Percentiles rank a stretch among this genome's conserved stretches.
Evolutionary conservation across 352 stramenopile genomes (phyloP).

Genomic region (Globisporangium acanthophoron): DNA sequence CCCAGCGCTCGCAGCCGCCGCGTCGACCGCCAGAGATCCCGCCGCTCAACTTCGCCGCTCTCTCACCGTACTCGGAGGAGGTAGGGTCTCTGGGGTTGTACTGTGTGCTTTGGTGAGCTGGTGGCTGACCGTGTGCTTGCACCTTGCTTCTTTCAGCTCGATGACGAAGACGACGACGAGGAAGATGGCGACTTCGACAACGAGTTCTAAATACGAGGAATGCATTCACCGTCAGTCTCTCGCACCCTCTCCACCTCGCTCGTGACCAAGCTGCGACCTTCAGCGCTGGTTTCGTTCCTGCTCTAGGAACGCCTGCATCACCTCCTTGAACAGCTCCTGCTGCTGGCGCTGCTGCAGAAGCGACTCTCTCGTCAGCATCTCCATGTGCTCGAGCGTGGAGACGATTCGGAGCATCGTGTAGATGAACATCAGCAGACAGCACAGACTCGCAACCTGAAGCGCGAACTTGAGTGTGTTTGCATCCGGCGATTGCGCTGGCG

Average conservation of each 20-base stretch:
- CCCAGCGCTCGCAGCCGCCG: conserved; percentile 5
- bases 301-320: conserved; percentile 35
- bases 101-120: not conserved
- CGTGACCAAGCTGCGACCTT: not conserved
- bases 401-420: conserved; percentile 66
- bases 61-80: conserved; percentile 55
- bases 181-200: conserved; percentile 27
- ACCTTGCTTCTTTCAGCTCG: not conserved
- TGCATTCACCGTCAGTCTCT: not conserved
- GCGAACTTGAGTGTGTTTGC: conserved; percentile 8
- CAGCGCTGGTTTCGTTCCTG: conserved; percentile 2
- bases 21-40: conserved; percentile 29
- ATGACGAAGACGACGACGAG: conserved; percentile 19
- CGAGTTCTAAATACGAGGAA: conserved; percentile 6
- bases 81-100: conserved; percentile 8
- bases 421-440: conserved; percentile 63
- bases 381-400: conserved; percentile 54
- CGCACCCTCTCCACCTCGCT: not conserved
- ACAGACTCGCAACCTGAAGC: conserved; percentile 36
- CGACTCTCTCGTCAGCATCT: conserved; percentile 41
- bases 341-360: conserved; percentile 60
- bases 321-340: conserved; percentile 53
- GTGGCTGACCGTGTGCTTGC: too few species aligned
- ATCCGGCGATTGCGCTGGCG: not conserved
- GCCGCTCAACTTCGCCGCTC: conserved; percentile 35